A percentile compares a stretch with the other conserved stretches of the same genome.
Conservation (phyloP, 768 basidiomycete genomes). For the Agrocybe praecox region DNA sequence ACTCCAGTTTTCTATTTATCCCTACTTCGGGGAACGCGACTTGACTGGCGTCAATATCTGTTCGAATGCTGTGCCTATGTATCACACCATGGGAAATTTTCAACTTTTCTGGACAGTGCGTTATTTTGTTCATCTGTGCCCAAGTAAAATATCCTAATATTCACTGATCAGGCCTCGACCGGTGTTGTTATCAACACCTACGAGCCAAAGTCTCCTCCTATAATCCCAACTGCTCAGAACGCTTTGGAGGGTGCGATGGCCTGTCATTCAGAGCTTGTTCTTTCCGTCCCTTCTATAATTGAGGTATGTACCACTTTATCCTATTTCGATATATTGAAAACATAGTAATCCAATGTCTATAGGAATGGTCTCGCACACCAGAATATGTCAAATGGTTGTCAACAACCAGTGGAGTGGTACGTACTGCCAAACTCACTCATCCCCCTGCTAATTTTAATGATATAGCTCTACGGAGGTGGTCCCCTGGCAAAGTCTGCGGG, state of each 20-base stretch:
- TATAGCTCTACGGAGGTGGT: constrained; percentile 12
- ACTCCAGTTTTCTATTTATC: neutral
- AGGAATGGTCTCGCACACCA: neutral
- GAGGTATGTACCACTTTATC: neutral
- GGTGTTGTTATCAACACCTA: constrained; percentile 6
- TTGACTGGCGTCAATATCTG: neutral
- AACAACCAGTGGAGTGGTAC: neutral
- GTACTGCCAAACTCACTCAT: too few species aligned
- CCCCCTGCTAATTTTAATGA: too few species aligned
- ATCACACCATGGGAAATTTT: neutral
- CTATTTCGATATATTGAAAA: neutral
- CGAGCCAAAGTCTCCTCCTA: constrained; percentile 7
- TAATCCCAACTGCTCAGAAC: constrained; percentile 4
- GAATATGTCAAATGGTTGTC: neutral
- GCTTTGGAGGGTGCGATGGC: constrained; percentile 1
- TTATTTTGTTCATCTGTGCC: neutral
- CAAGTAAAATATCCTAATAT: too few species aligned
- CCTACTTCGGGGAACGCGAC: neutral
- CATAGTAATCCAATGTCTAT: too few species aligned
- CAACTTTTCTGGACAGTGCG: neutral
- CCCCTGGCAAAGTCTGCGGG: constrained; percentile 8
- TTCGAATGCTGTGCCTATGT: neutral
- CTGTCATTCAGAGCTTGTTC: neutral
- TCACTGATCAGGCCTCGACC: neutral
- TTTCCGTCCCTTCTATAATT: constrained; percentile 6